phyloP scores from a whole-genome alignment of 2,329 filamentous ascomycete genomes.

The Juglanconis oblonga region DNA sequence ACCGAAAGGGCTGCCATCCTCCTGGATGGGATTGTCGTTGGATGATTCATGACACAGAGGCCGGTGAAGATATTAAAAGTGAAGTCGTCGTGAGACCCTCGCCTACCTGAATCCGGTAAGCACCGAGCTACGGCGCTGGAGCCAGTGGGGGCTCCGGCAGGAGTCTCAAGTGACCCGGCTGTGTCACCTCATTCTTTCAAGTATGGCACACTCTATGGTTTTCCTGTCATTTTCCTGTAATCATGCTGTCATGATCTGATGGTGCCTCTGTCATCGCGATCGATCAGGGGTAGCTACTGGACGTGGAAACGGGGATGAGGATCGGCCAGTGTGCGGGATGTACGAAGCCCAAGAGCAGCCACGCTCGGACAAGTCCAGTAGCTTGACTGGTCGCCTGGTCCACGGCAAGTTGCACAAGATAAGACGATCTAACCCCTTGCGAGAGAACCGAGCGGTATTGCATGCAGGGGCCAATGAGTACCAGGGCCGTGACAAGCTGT shows the following conservation, averaged over 20 bases:
- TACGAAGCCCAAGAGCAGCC: background rate
- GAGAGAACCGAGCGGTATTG: background rate
- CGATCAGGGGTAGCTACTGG: conserved; percentile 6
- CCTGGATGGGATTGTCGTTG: background rate
- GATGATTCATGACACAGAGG: background rate
- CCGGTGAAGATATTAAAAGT: conserved; percentile 2
- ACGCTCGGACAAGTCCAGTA: background rate
- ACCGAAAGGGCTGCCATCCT: conserved; percentile 11
- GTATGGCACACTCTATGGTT: background rate
- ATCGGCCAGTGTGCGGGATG: background rate
- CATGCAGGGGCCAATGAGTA: background rate
- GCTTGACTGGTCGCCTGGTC: background rate
- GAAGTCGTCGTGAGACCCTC: conserved; percentile 10
- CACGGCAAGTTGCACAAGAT: conserved; percentile 9
- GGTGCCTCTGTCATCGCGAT: background rate
- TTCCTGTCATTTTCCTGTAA: background rate
- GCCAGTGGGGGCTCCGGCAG: background rate
- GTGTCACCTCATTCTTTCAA: conserved; percentile 4
- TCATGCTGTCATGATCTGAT: background rate
- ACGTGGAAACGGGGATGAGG: background rate
- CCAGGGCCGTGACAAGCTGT: background rate
- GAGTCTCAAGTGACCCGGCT: conserved; percentile 7
- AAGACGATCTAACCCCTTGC: background rate
- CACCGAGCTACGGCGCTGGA: background rate
- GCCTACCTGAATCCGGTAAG: conserved; percentile 3